Percentiles rank a stretch among this genome's conserved stretches.
Conservation (phyloP, 768 basidiomycete genomes). For the Suillus occidentalis region DNA sequence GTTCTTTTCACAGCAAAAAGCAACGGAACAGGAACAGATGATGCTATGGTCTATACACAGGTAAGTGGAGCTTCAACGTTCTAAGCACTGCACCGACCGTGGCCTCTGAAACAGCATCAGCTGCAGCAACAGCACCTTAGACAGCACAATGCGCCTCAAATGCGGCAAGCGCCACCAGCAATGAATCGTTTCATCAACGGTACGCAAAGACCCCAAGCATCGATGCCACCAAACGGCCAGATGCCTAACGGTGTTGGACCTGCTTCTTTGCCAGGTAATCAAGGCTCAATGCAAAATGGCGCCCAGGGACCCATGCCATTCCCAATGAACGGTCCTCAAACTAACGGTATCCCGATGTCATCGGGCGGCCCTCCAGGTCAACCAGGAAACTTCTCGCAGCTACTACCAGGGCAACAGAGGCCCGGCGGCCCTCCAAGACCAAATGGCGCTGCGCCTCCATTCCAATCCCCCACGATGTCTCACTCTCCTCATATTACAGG, state of each 20-base stretch:
- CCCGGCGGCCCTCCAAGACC: constrained; percentile 34
- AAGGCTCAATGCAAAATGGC: constrained; percentile 29
- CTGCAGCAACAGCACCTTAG: constrained; percentile 33
- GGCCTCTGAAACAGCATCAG: constrained; percentile 34
- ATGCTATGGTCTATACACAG: constrained; percentile 70
- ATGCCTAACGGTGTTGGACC: constrained; percentile 33
- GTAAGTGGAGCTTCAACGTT: constrained; percentile 38
- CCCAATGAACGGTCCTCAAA: constrained; percentile 36
- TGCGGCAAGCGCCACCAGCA: constrained; percentile 29
- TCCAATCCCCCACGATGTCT: constrained; percentile 66
- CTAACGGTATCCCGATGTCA: constrained; percentile 45
- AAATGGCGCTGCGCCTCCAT: constrained; percentile 47
- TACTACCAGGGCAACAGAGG: constrained; percentile 35
- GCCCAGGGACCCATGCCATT: constrained; percentile 21
- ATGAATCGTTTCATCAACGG: constrained; percentile 35
- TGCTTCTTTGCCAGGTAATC: constrained; percentile 24
- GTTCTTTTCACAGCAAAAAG: constrained; percentile 81
- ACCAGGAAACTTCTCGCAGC: constrained; percentile 32
- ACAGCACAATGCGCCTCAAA: constrained; percentile 27
- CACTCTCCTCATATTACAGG: constrained; percentile 54
- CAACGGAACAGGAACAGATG: constrained; percentile 61
- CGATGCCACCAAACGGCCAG: constrained; percentile 16
- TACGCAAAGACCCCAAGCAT: constrained; percentile 23
- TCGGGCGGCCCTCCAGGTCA: constrained; percentile 29
- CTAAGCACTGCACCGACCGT: constrained; percentile 12